phyloP scores from a whole-genome alignment of 108 stramenopile species.

The Pseudonitzschia multiseries region DNA sequence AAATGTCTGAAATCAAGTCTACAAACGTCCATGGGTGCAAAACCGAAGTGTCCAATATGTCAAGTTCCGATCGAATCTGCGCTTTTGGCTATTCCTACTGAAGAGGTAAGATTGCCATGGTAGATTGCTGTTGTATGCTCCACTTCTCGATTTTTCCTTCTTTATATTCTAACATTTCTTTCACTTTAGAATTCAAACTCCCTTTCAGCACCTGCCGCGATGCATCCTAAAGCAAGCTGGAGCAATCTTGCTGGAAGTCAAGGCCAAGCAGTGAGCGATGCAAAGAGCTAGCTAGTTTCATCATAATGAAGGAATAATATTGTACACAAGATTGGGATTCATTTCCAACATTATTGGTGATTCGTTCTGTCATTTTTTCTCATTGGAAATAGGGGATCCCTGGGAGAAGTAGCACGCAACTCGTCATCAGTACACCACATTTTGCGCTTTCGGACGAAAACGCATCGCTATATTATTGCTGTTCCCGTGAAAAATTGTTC shows the following conservation, averaged over 20 bases:
- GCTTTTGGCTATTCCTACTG: slow-evolving; percentile 78
- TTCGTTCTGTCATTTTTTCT: neutral
- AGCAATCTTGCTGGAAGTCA: slow-evolving; percentile 3
- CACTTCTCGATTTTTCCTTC: neutral
- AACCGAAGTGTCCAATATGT: slow-evolving; percentile 80
- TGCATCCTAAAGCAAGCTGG: slow-evolving; percentile 12
- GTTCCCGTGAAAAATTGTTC: neutral
- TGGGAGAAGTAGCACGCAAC: neutral
- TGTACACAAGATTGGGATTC: slow-evolving; percentile 14
- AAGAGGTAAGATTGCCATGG: slow-evolving; percentile 38
- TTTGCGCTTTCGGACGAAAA: neutral
- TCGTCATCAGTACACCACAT: neutral
- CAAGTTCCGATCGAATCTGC: slow-evolving; percentile 77
- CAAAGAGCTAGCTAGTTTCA: slow-evolving; percentile 5
- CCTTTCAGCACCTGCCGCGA: neutral
- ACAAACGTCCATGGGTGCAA: slow-evolving; percentile 57
- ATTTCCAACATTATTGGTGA: slow-evolving; percentile 8
- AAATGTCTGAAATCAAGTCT: slow-evolving; percentile 84
- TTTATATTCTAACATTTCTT: neutral
- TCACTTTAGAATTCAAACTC: slow-evolving; percentile 5
- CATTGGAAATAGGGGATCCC: slow-evolving; percentile 3
- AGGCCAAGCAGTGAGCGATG: slow-evolving; percentile 11
- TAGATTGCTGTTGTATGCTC: neutral
- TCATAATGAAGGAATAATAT: neutral
- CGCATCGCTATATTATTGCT: slow-evolving; percentile 9